Percentiles rank a stretch among this genome's conserved stretches.
Conservation (phyloP, 305 asterid species). For the Rubia tinctorum region DNA sequence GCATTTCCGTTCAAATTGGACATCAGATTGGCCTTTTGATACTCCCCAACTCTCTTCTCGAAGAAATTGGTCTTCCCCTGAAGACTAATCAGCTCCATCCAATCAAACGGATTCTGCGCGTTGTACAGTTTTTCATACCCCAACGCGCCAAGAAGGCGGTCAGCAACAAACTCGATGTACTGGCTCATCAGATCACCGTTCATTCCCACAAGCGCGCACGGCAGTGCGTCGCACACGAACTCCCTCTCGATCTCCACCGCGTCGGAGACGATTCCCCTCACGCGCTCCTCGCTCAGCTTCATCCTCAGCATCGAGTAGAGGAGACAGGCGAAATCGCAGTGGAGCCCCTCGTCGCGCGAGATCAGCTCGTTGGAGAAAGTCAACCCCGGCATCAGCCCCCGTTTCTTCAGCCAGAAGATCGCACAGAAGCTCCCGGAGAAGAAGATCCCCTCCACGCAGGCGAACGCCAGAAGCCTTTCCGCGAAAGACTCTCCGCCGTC, state of each 20-base stretch:
- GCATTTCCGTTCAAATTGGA: constrained; percentile 52
- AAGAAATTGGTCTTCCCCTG: constrained; percentile 91
- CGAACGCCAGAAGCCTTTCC: constrained; percentile 67
- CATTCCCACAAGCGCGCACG: constrained; percentile 82
- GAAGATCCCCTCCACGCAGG: constrained; percentile 85
- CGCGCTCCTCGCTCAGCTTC: constrained; percentile 63
- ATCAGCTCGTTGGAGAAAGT: constrained; percentile 77
- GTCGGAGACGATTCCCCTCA: constrained; percentile 48
- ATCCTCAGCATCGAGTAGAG: constrained; percentile 50
- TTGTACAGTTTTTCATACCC: constrained; percentile 43
- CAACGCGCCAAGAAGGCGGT: constrained; percentile 35
- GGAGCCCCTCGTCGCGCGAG: constrained; percentile 77
- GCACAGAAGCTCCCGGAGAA: constrained; percentile 86
- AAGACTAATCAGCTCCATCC: constrained; percentile 90
- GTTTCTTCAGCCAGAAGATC: constrained; percentile 76
- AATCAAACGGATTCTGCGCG: constrained; percentile 71
- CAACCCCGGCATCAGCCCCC: constrained; percentile 79
- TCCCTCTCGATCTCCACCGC: constrained; percentile 84
- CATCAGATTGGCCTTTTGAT: constrained; percentile 75
- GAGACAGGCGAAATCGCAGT: constrained; percentile 83
- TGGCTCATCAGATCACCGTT: constrained; percentile 57
- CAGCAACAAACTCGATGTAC: constrained; percentile 44
- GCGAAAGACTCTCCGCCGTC: constrained; percentile 70
- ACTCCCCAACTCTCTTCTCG: constrained; percentile 81
- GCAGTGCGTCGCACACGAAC: constrained; percentile 78